phyloP scores from a whole-genome alignment of 2,329 filamentous ascomycete species.

The Alternaria tenuissima region DNA sequence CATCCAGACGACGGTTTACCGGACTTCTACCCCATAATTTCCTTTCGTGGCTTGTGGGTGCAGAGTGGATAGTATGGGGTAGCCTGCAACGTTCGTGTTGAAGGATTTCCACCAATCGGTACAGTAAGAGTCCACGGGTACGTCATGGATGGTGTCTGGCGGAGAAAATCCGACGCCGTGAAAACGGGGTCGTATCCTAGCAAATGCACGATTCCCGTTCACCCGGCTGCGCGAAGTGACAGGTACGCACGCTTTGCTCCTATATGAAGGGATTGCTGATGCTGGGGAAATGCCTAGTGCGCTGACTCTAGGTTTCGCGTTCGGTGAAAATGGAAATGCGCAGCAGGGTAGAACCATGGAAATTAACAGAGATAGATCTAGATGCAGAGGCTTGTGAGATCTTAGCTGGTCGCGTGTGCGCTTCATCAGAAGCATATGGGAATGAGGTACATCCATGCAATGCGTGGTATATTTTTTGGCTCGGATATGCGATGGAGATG shows the following conservation, averaged over 20 bases:
- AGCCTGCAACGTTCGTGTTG: background rate
- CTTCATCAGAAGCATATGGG: background rate
- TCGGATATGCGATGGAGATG: background rate
- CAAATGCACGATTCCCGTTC: background rate
- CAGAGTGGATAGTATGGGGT: background rate
- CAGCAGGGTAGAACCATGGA: background rate
- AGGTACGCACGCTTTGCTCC: background rate
- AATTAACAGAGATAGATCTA: background rate
- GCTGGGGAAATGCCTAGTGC: background rate
- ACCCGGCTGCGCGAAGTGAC: background rate
- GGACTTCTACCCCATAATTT: background rate
- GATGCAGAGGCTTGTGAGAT: background rate
- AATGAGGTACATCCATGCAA: background rate
- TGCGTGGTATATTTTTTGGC: background rate
- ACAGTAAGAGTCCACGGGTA: background rate
- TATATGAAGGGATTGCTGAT: background rate
- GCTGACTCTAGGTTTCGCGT: background rate
- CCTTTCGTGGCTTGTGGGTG: background rate
- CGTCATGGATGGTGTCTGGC: background rate
- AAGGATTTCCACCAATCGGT: slow-evolving; percentile 21
- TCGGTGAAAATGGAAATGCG: background rate
- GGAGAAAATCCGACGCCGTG: background rate
- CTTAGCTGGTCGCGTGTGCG: background rate
- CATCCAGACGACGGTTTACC: background rate
- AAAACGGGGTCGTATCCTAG: background rate